A percentile compares a stretch with the other conserved stretches of the same genome.
phyloP scores from a whole-genome alignment of 352 stramenopile species.

The Pythium rhizo-oryzae region DNA sequence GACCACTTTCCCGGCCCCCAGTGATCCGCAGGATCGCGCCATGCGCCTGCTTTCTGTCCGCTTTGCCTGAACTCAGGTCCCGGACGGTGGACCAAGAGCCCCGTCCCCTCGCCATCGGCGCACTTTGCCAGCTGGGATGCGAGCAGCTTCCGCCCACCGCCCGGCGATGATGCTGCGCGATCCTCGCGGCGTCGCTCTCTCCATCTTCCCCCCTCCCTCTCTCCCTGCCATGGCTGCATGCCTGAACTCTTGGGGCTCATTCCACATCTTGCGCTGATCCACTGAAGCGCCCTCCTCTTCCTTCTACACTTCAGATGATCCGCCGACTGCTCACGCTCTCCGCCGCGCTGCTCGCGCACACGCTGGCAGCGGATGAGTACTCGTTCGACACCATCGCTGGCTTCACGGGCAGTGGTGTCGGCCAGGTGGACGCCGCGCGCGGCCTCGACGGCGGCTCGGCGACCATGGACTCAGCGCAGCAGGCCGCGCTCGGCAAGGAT shows the following conservation, averaged over 20 bases:
- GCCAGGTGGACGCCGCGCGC: conserved; percentile 9
- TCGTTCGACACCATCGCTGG: conserved; percentile 22
- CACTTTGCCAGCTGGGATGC: conserved; percentile 9
- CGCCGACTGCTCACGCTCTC: conserved; percentile 18
- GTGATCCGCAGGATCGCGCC: not conserved
- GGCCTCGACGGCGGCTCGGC: not conserved
- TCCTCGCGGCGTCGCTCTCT: not conserved
- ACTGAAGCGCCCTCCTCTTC: not conserved
- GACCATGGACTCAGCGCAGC: conserved; percentile 12
- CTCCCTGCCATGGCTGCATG: not conserved
- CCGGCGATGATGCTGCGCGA: conserved; percentile 10
- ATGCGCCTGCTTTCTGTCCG: not conserved
- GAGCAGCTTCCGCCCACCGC: conserved; percentile 6
- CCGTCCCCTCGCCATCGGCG: not conserved
- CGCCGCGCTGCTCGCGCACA: not conserved
- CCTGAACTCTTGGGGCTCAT: not conserved
- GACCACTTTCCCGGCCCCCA: not conserved
- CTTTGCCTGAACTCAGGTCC: not conserved
- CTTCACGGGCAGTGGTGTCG: conserved; percentile 12
- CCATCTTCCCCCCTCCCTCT: not conserved
- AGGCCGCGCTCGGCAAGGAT: conserved; percentile 14
- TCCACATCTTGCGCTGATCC: not conserved
- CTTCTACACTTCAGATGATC: conserved; percentile 7
- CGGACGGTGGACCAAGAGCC: conserved; percentile 2
- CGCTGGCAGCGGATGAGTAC: conserved; percentile 15